Conservation (phyloP, 192 early-diverging fungal genomes). For the Backusella luteola region DNA sequence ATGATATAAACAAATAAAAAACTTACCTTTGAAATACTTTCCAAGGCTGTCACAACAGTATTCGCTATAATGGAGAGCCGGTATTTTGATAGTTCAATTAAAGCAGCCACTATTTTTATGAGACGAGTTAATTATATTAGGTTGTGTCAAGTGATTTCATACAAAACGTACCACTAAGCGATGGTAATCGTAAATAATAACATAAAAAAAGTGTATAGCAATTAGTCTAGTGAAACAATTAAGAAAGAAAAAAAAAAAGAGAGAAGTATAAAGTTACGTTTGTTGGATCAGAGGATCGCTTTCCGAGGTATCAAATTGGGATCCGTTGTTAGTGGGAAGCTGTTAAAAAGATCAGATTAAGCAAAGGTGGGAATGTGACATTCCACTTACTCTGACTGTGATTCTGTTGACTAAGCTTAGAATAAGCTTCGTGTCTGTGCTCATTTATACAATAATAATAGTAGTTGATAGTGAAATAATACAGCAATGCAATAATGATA, state of each 20-base stretch:
- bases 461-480: background rate
- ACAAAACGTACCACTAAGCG: conserved; percentile 7
- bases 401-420: conserved; percentile 18
- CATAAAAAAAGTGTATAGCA: background rate
- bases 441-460: background rate
- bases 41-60: conserved; percentile 67
- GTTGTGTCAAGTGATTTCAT: background rate
- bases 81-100: conserved; percentile 78
- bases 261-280: conserved; percentile 12
- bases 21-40: conserved; percentile 65
- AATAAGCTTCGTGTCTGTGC: conserved; percentile 21
- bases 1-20: background rate
- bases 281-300: conserved; percentile 75
- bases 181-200: background rate
- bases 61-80: conserved; percentile 65
- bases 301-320: conserved; percentile 59
- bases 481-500: background rate
- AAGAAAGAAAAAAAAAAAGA: background rate
- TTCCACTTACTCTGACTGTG: conserved; percentile 10
- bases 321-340: conserved; percentile 73
- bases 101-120: conserved; percentile 49
- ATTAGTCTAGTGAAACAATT: background rate
- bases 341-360: conserved; percentile 23
- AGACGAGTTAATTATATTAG: background rate
- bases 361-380: background rate